Base-by-base conservation (phyloP, 768 basidiomycete genomes). In the Cystobasidium onofrii region DNA sequence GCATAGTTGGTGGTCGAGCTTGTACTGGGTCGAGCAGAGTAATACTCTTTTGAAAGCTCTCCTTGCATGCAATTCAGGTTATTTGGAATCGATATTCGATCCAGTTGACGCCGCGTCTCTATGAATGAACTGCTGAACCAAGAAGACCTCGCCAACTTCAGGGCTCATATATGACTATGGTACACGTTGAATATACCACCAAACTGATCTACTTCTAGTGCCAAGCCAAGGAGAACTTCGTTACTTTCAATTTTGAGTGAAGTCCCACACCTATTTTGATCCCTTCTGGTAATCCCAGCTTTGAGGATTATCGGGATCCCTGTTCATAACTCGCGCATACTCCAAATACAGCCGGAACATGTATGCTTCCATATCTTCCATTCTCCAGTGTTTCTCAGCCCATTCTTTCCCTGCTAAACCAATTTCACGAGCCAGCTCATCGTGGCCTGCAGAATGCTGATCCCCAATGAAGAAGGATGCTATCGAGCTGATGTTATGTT, bases 401-500 rank as follows among this genome's bases (percentile, higher is more conserved):
- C 82, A 78, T 79, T 81, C 39, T 73, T 76, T 76, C 0, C 78
- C 78, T 9, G 33, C 69, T 1, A 10, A 36, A 7, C 81, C 82
- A 3, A 83, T 76, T 7, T 81, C 81, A 64, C 80, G 77, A 15
- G 81, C 82, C 12, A 82, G 79, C 55, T 80, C 80, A 74, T 83
- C 82, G 72, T 82, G 82, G 0, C 77, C 80, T 1, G 75, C 73
- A 10, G 81, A 78, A 23, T 74, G n/a, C 20, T 65, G 52, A 65
- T 77, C 76, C 12, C 81, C 82, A 12, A 80, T 79, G 76, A 74
- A 83, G 81, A 83, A 83, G 20, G 80, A 80, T 67, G 82, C 76
- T 50, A 81, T 80, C 25, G 78, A 83, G 71, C 67, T 83, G 73
- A 82, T 81, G n/a, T 80, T 76, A 61, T 80, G 78, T 52, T 81